A percentile compares a stretch with the other conserved stretches of the same genome.
Conservation (phyloP, 352 stramenopile species). For the Phytophthora rubi region DNA sequence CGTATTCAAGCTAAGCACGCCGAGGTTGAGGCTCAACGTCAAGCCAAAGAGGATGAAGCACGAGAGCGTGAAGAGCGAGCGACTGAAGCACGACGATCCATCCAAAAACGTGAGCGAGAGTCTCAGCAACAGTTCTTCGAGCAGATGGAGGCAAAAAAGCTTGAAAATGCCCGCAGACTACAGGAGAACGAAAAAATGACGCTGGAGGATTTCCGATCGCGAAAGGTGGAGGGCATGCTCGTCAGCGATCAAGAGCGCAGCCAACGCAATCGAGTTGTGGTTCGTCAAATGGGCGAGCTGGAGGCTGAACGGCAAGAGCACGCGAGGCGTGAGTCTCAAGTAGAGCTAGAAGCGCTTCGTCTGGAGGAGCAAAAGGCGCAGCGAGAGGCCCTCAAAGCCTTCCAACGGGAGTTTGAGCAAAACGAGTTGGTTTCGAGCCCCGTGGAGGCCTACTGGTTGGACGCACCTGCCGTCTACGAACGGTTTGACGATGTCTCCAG, state of each 20-base stretch:
- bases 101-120: conserved; percentile 55
- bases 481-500: conserved; percentile 44
- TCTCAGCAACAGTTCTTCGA: conserved; percentile 59
- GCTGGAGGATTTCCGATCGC: conserved; percentile 59
- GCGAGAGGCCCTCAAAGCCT: conserved; percentile 60
- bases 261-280: conserved; percentile 46
- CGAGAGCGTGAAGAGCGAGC: conserved; percentile 46
- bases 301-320: conserved; percentile 57
- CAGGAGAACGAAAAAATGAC: conserved; percentile 64
- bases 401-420: conserved; percentile 70
- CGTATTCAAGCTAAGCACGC: conserved; percentile 33
- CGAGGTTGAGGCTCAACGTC: conserved; percentile 36
- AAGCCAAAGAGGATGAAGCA: conserved; percentile 43
- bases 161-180: conserved; percentile 36
- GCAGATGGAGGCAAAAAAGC: conserved; percentile 67
- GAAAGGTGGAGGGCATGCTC: conserved; percentile 51
- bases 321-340: conserved; percentile 46
- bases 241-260: conserved; percentile 37
- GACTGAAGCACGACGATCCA: conserved; percentile 40
- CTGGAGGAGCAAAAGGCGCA: conserved; percentile 54
- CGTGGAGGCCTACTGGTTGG: conserved; percentile 63
- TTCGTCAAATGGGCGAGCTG: conserved; percentile 53
- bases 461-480: conserved; percentile 43
- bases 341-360: conserved; percentile 55
- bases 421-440: conserved; percentile 67